phyloP scores from a whole-genome alignment of 2,329 filamentous ascomycete species.

The Penicillium glabrum region DNA sequence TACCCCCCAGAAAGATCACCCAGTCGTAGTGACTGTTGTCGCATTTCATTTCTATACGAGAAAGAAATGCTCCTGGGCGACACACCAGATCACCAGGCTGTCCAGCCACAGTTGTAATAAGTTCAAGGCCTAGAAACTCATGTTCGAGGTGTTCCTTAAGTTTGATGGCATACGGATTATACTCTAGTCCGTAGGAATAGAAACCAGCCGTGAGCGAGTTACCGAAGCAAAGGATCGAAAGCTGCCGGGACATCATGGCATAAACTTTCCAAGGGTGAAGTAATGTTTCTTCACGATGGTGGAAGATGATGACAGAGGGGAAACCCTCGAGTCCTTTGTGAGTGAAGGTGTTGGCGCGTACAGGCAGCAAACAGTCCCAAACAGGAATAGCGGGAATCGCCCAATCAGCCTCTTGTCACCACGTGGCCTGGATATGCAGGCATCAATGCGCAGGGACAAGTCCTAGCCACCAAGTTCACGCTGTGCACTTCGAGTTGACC shows the following conservation, averaged over 20 bases:
- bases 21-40: conserved; percentile 51
- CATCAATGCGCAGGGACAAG: background rate
- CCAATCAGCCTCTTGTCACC: background rate
- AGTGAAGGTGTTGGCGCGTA: no score
- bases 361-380: background rate
- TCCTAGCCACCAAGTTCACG: no score
- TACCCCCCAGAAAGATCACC: conserved; percentile 64
- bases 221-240: conserved; percentile 61
- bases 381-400: background rate
- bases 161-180: conserved; percentile 56
- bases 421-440: background rate
- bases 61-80: conserved; percentile 28
- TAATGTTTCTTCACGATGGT: background rate
- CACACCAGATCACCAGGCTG: conserved; percentile 51
- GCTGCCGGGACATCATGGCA: conserved; percentile 6
- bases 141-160: conserved; percentile 50
- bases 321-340: background rate
- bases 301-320: background rate
- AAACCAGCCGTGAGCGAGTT: conserved; percentile 64
- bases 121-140: conserved; percentile 45
- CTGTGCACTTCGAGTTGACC: no score
- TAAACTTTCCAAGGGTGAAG: no score
- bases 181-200: conserved; percentile 41
- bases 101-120: conserved; percentile 51
- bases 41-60: conserved; percentile 32